These are phyloP conservation scores for Xylariaceae sp. DNA, from an alignment of 2,329 filamentous ascomycete genomes.

Conservation along the genomic window DNA sequence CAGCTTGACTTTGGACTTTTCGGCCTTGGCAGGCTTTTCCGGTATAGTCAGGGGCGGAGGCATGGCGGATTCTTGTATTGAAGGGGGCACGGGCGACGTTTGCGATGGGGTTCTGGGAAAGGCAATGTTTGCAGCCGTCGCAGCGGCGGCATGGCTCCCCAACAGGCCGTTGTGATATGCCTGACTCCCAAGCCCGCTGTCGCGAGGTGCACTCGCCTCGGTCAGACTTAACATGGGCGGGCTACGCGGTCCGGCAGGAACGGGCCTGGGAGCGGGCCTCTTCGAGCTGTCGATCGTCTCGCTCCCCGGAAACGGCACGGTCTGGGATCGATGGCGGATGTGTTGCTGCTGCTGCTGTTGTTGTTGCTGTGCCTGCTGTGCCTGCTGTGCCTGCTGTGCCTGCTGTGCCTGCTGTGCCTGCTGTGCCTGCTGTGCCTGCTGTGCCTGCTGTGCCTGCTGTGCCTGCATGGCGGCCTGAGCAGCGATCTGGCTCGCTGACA, in stretches of 20 bases:
- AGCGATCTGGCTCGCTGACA: constrained; percentile 70
- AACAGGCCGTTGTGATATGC: constrained; percentile 57
- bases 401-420: constrained; percentile 33
- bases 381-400: constrained; percentile 48
- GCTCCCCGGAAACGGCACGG: constrained; percentile 53
- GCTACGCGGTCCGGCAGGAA: constrained; percentile 47
- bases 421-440: constrained; percentile 58
- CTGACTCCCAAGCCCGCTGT: constrained; percentile 46
- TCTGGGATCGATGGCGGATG: constrained; percentile 66
- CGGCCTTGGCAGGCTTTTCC: constrained; percentile 56
- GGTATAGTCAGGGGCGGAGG: constrained; percentile 37
- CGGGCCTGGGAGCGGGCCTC: constrained; percentile 31
- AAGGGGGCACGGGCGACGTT: constrained; percentile 43
- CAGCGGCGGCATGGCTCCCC: constrained; percentile 57
- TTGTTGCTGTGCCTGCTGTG: constrained; percentile 52
- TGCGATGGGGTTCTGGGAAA: constrained; percentile 59
- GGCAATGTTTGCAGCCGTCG: constrained; percentile 66
- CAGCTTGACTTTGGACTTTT: constrained; percentile 76
- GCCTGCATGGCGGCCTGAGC: constrained; percentile 67
- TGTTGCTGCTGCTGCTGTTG: constrained; percentile 46
- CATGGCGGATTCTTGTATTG: constrained; percentile 28
- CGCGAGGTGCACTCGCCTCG: constrained; percentile 57
- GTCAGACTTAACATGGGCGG: constrained; percentile 60
- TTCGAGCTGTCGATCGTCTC: constrained; percentile 40
- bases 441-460: constrained; percentile 27